These are phyloP conservation scores for Umbelopsis sp. DNA, from an alignment of 192 early-diverging fungal genomes.

Conservation along the genomic window DNA sequence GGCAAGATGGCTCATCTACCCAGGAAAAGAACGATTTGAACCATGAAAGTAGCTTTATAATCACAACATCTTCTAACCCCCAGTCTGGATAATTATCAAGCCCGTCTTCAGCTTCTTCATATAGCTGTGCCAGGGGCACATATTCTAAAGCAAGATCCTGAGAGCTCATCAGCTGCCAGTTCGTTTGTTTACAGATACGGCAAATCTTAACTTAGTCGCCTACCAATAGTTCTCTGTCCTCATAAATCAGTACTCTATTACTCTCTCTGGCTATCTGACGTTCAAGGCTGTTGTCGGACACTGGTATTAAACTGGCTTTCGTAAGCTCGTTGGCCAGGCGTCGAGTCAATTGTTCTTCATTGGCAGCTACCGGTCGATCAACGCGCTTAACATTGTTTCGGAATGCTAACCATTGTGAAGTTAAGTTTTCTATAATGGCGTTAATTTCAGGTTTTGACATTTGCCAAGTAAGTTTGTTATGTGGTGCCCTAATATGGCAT, in stretches of 20 bases:
- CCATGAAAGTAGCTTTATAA: slow-evolving; percentile 48
- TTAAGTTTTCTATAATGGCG: not conserved
- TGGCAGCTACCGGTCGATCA: not conserved
- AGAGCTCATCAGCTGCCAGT: not conserved
- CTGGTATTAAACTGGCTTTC: not conserved
- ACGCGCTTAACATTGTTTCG: not conserved
- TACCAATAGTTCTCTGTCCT: slow-evolving; percentile 40
- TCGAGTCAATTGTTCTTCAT: not conserved
- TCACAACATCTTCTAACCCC: slow-evolving; percentile 17
- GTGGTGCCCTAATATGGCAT: slow-evolving; percentile 1
- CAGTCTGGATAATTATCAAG: slow-evolving; percentile 34
- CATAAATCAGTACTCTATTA: slow-evolving; percentile 25
- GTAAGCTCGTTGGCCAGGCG: not conserved
- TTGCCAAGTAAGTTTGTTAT: not conserved
- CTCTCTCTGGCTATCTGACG: slow-evolving; percentile 1
- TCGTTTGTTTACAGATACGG: not conserved
- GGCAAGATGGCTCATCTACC: slow-evolving; percentile 50
- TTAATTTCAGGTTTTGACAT: not conserved
- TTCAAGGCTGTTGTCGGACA: not conserved
- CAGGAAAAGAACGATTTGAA: slow-evolving; percentile 59
- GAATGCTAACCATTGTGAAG: not conserved
- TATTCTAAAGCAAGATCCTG: slow-evolving; percentile 47
- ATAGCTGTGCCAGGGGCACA: slow-evolving; percentile 44
- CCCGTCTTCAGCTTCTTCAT: slow-evolving; percentile 44
- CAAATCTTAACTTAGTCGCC: not conserved